These are phyloP conservation scores for Goniomonas avonlea DNA, from an alignment of 78 protist genomes.

Conservation along the genomic window DNA sequence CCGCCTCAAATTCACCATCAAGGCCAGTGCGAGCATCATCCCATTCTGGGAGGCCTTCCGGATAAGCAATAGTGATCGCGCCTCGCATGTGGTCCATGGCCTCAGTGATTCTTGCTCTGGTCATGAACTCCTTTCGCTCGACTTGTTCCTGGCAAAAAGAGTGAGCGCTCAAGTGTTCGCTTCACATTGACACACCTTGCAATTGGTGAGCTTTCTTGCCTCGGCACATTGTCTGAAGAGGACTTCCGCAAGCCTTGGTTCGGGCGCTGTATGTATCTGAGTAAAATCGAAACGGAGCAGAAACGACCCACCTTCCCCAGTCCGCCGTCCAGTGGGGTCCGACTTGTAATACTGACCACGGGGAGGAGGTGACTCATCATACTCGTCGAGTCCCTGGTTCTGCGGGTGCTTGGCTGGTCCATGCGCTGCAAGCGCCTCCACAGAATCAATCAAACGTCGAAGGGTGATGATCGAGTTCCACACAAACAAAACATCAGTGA, in stretches of 20 bases:
- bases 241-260: not conserved
- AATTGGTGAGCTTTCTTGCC: not conserved
- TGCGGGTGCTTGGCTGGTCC: conserved; percentile 19
- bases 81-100: conserved; percentile 1
- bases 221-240: not conserved
- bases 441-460: not conserved
- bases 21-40: not conserved
- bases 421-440: not conserved
- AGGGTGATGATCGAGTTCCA: conserved; percentile 3
- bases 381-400: not conserved
- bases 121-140: not conserved
- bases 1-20: not conserved
- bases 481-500: not conserved
- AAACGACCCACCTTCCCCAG: not conserved
- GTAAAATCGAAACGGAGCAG: not conserved
- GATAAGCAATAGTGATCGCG: conserved; percentile 21
- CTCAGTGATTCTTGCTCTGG: not conserved
- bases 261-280: not conserved
- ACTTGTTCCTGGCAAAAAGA: not conserved
- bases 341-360: not conserved
- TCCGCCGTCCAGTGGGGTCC: not conserved
- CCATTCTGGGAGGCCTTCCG: conserved; percentile 19
- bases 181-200: not conserved
- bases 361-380: not conserved
- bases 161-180: not conserved